phyloP scores from a whole-genome alignment of 1,284 basidiomycete genomes.

The Sanghuangporus baumii region DNA sequence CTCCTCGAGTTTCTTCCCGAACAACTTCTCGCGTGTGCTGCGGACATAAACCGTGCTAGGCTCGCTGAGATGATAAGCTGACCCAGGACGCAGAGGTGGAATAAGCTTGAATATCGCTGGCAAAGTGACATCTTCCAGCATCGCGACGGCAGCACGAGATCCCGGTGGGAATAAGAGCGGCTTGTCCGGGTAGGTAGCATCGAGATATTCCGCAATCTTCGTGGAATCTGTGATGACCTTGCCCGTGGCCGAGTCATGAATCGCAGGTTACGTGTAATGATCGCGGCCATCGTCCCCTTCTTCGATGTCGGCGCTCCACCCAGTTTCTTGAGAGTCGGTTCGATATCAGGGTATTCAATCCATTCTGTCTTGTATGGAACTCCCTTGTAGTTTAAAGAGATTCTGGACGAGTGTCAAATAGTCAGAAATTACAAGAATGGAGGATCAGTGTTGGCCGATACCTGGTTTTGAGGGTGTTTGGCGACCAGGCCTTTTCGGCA shows the following conservation, averaged over 20 bases:
- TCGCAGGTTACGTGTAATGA: slow-evolving; percentile 18
- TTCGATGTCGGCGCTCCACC: slow-evolving; percentile 17
- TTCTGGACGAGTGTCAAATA: neutral
- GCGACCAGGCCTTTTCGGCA: slow-evolving; percentile 17
- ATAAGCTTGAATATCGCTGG: neutral
- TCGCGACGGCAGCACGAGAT: neutral
- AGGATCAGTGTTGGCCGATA: neutral
- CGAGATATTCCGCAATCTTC: slow-evolving; percentile 20
- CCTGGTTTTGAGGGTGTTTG: slow-evolving; percentile 20
- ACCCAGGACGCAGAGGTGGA: neutral
- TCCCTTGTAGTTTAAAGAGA: slow-evolving; percentile 10
- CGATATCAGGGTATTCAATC: slow-evolving; percentile 22
- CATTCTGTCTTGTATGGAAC: slow-evolving; percentile 19
- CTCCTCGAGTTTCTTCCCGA: slow-evolving; percentile 33
- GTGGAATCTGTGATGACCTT: slow-evolving; percentile 19
- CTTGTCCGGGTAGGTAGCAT: slow-evolving; percentile 19
- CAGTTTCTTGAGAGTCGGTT: slow-evolving; percentile 16
- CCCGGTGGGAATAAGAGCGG: slow-evolving; percentile 12
- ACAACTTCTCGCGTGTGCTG: slow-evolving; percentile 29
- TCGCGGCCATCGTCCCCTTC: slow-evolving; percentile 6
- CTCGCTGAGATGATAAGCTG: slow-evolving; percentile 20
- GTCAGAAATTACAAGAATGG: neutral
- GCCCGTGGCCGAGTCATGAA: slow-evolving; percentile 17
- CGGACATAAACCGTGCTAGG: slow-evolving; percentile 34
- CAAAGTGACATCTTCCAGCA: neutral